A percentile compares a stretch with the other conserved stretches of the same genome.
phyloP scores from a whole-genome alignment of 2,329 filamentous ascomycete genomes.

The Monosporascus sp. region DNA sequence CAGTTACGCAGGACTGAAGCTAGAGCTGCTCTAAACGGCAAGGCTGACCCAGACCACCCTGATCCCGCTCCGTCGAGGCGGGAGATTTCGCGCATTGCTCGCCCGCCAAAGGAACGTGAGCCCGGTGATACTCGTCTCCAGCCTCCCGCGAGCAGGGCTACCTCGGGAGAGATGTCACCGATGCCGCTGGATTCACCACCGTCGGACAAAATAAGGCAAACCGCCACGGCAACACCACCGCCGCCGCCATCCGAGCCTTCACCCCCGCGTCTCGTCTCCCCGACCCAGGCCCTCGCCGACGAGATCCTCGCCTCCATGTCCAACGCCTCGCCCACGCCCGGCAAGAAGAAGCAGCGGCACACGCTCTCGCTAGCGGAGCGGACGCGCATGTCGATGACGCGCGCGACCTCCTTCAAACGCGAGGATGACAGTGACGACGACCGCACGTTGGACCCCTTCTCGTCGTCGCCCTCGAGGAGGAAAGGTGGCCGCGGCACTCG shows the following conservation, averaged over 20 bases:
- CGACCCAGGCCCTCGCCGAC: conserved; percentile 48
- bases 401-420: conserved; percentile 29
- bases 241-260: conserved; percentile 1
- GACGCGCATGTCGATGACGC: conserved; percentile 74
- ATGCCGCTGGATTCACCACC: background rate
- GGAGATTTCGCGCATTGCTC: background rate
- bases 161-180: background rate
- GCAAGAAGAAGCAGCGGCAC: conserved; percentile 46
- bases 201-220: background rate
- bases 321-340: conserved; percentile 51
- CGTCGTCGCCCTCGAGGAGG: conserved; percentile 8
- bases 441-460: conserved; percentile 13
- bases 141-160: background rate
- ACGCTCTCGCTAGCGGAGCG: conserved; percentile 67
- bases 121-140: background rate
- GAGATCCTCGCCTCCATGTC: conserved; percentile 52
- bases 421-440: conserved; percentile 25
- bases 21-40: background rate
- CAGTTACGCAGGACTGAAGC: background rate
- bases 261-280: conserved; percentile 27
- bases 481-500: conserved; percentile 20
- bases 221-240: background rate
- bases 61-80: background rate
- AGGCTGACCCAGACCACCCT: background rate
- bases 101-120: background rate